Evolutionary conservation across 805 yeast species (phyloP), one percentile per base, ranked within the genome.

Genomic region (Suhomyces sp.): DNA sequence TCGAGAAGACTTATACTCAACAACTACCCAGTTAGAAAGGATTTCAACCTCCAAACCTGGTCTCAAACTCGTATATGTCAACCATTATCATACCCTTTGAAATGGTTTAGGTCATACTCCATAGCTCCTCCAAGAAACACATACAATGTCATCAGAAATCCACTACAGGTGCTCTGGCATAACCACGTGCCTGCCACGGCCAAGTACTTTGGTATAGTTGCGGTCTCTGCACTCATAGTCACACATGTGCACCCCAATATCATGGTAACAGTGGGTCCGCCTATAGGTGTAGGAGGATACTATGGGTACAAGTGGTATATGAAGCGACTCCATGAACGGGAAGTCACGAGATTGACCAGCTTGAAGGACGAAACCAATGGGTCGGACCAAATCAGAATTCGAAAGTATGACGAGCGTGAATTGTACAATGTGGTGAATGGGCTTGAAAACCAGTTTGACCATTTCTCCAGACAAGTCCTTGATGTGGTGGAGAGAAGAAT

Each of bases 401-500:
- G 39, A 19, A 40, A 40, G 17, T 68, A 68, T 44, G 65, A 68
- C 41, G 70, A 63, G 39, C 42, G 56, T 14, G 51, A 47, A 19
- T 29, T 62, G 2, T 42, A 46, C 15, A 57, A 58, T 36, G 67
- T 63, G 10, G 15, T 58, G 11, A 36, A 47, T 12, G 71, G 71
- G 4, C 47, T 66, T 15, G 71, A 67, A 9, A 62, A 51, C 37
- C 63, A 63, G 44, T 66, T 48, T 43, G 71, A 64, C 36, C 51
- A 54, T 33, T 60, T 66, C 40, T 56, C 48, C 26, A 25, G 35
- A 6, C 63, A 66, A 36, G 43, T 65, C 3, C 27, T 56, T 3
- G 52, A 56, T 6, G 20, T 52, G 5, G 44, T 54, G 3, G 65
- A 58, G 24, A 30, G 38, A 14, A 40, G 53, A 21, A 50, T 66